These are phyloP conservation scores for Aristolochia californica DNA, from an alignment of 164 flowering plant species.

Conservation along the genomic window DNA sequence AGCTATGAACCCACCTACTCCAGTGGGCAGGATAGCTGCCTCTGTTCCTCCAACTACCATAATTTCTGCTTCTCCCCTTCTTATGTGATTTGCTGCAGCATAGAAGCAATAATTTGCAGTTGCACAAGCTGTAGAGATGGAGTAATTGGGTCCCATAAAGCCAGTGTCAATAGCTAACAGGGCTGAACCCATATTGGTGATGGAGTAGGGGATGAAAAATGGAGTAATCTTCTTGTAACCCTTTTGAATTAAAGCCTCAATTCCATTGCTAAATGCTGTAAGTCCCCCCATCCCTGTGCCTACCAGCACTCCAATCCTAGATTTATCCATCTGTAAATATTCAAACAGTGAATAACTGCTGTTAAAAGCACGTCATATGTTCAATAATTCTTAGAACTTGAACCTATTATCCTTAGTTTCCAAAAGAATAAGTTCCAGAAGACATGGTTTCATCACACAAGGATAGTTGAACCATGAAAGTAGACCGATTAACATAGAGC, in stretches of 20 bases:
- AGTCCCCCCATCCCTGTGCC: conserved; percentile 78
- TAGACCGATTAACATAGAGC: neutral
- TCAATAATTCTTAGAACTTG: no score
- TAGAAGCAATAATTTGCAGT: conserved; percentile 67
- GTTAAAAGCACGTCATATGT: no score
- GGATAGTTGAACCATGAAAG: neutral
- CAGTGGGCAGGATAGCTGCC: conserved; percentile 13
- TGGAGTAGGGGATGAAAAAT: conserved; percentile 67
- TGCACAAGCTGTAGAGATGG: conserved; percentile 74
- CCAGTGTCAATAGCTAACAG: conserved; percentile 66
- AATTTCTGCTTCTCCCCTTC: conserved; percentile 19
- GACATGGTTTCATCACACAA: no score
- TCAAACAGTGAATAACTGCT: neutral
- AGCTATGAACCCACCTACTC: conserved; percentile 53
- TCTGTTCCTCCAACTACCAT: conserved; percentile 21
- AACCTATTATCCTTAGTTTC: no score
- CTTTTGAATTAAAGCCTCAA: conserved; percentile 40
- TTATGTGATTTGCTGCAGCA: conserved; percentile 68
- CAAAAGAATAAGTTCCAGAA: no score
- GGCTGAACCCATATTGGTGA: conserved; percentile 72
- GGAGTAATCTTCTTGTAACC: conserved; percentile 63
- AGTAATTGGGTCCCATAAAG: conserved; percentile 72
- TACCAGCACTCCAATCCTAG: conserved; percentile 22
- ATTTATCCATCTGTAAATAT: conserved; percentile 47
- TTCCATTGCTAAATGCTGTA: conserved; percentile 45